Conservation (phyloP, 148 eudicot genomes). For the Cornus florida region DNA sequence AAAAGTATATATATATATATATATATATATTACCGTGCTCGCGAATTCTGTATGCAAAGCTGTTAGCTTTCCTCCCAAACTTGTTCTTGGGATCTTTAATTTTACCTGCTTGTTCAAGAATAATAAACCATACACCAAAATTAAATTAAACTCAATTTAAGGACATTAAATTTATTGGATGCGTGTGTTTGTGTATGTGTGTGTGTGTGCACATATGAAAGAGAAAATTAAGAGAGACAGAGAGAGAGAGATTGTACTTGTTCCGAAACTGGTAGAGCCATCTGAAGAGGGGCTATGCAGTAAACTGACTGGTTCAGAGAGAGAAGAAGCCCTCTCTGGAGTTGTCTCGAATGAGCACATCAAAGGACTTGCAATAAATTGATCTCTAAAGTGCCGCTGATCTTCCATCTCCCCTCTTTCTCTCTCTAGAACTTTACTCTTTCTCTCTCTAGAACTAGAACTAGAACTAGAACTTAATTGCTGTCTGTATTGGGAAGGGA, state of each 20-base stretch:
- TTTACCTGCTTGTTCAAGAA: conserved; percentile 17
- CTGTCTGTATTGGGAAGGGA: neutral
- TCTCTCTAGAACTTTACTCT: neutral
- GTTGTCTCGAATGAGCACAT: conserved; percentile 12
- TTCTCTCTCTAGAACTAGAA: neutral
- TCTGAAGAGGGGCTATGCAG: conserved; percentile 18
- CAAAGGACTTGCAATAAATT: conserved; percentile 1
- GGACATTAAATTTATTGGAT: neutral
- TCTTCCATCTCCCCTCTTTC: conserved; percentile 2
- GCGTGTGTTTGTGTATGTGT: neutral
- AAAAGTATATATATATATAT: neutral
- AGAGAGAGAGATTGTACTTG: conserved; percentile 6
- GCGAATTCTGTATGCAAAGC: conserved; percentile 31
- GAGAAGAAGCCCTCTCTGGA: conserved; percentile 16
- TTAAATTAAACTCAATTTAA: neutral
- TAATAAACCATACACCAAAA: neutral
- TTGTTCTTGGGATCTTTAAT: conserved; percentile 18
- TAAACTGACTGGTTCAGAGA: conserved; percentile 20
- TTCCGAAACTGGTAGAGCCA: conserved; percentile 10
- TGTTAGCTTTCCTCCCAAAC: conserved; percentile 23
- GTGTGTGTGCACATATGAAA: no score
- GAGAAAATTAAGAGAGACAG: neutral
- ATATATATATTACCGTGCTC: conserved; percentile 31
- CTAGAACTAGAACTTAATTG: neutral
- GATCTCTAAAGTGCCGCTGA: neutral